Percentiles rank a stretch among this genome's conserved stretches.
These are phyloP conservation scores for Melastoma malabathricum DNA, from an alignment of 345 rosid genomes.

Conservation along the genomic window DNA sequence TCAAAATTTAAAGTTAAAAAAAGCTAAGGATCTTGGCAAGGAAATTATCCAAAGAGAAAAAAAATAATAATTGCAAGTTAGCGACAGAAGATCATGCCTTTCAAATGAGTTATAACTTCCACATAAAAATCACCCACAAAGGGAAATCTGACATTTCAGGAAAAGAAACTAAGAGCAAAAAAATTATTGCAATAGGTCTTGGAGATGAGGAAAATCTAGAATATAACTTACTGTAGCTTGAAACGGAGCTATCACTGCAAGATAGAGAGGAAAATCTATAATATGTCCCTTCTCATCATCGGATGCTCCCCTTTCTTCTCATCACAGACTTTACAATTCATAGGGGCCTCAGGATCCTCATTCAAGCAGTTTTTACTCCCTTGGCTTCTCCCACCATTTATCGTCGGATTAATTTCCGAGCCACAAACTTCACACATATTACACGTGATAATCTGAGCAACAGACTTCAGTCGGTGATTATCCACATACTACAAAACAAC, in stretches of 20 bases:
- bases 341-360: constrained; percentile 16
- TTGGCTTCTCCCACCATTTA: constrained; percentile 18
- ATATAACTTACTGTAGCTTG: constrained; percentile 45
- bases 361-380: constrained; percentile 17
- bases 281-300: constrained; percentile 12
- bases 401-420: constrained; percentile 12
- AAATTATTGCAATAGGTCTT: background rate
- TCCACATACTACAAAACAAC: no score
- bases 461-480: background rate
- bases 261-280: constrained; percentile 39
- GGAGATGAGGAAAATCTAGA: background rate
- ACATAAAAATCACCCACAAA: constrained; percentile 62
- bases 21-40: background rate
- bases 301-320: constrained; percentile 27
- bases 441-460: constrained; percentile 16
- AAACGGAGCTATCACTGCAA: constrained; percentile 45
- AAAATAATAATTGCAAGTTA: no score
- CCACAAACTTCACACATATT: constrained; percentile 39
- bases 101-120: constrained; percentile 39
- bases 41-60: constrained; percentile 3
- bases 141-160: constrained; percentile 4
- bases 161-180: no score
- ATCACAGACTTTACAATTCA: constrained; percentile 36
- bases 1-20: background rate
- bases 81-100: constrained; percentile 23